Evolutionary conservation across 1,284 basidiomycete genomes (phyloP).

Genomic region (Melanopsichium pennsylvanicum): DNA sequence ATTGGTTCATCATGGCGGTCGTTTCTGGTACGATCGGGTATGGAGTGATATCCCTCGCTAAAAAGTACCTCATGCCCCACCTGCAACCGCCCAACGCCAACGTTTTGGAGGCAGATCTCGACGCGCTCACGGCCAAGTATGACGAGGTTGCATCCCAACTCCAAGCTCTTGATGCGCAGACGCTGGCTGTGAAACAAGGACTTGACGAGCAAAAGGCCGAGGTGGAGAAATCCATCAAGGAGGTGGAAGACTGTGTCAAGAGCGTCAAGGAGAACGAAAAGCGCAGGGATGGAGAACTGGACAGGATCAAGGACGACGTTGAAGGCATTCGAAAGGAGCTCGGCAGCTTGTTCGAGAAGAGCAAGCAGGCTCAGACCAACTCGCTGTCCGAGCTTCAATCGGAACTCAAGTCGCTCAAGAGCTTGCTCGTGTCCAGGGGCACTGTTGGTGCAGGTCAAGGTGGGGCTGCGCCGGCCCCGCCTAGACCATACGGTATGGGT

Average conservation of each 20-base stretch:
- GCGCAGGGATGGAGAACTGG: conserved; percentile 85
- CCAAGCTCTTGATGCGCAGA: conserved; percentile 80
- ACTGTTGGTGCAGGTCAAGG: conserved; percentile 69
- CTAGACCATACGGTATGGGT: conserved; percentile 29
- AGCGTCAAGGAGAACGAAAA: conserved; percentile 81
- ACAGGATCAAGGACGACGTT: conserved; percentile 73
- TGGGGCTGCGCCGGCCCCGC: conserved; percentile 10
- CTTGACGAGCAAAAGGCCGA: conserved; percentile 83
- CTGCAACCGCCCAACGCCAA: conserved; percentile 86
- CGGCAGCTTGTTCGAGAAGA: conserved; percentile 95
- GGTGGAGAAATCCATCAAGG: conserved; percentile 79
- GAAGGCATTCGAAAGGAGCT: conserved; percentile 84
- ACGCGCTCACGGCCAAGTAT: conserved; percentile 86
- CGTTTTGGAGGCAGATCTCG: conserved; percentile 87
- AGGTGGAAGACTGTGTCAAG: conserved; percentile 80
- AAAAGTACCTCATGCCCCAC: conserved; percentile 92
- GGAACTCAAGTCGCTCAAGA: conserved; percentile 93
- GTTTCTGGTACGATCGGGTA: conserved; percentile 89
- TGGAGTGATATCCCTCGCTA: conserved; percentile 83
- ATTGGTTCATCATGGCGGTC: conserved; percentile 80
- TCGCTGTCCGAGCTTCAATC: conserved; percentile 85
- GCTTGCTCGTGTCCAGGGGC: conserved; percentile 82
- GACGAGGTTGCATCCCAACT: conserved; percentile 81
- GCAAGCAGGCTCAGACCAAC: conserved; percentile 74
- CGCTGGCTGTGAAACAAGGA: conserved; percentile 76